phyloP scores from a whole-genome alignment of 768 basidiomycete species.

The Leccinum olivaceopallidum region DNA sequence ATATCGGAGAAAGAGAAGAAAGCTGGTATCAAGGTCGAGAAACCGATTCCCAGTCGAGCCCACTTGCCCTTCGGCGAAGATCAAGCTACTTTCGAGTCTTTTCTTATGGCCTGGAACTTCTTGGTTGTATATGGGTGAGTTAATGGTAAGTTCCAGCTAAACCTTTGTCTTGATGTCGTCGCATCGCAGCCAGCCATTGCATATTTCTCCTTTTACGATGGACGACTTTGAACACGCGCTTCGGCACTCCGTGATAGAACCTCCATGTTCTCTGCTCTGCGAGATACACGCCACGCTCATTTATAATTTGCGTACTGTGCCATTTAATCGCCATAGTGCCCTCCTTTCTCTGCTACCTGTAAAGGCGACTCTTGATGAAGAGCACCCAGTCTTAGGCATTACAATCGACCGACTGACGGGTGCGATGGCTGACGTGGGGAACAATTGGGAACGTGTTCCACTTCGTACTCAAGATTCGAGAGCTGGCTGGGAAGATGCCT shows the following conservation, averaged over 20 bases:
- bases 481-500: conserved; percentile 89
- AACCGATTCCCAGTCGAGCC: conserved; percentile 63
- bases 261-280: conserved; percentile 73
- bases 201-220: conserved; percentile 84
- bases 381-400: conserved; percentile 52
- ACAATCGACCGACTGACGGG: conserved; percentile 60
- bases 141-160: neutral
- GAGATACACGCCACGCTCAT: conserved; percentile 91
- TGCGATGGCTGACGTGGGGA: conserved; percentile 79
- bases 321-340: conserved; percentile 74
- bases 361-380: conserved; percentile 42
- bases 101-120: conserved; percentile 94
- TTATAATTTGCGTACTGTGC: conserved; percentile 83
- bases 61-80: conserved; percentile 70
- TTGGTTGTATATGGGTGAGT: conserved; percentile 89
- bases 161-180: conserved; percentile 9
- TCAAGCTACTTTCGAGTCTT: conserved; percentile 71
- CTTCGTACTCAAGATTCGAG: conserved; percentile 72
- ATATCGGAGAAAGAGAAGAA: conserved; percentile 82
- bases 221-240: conserved; percentile 92
- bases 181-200: conserved; percentile 71
- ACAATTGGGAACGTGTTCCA: conserved; percentile 82
- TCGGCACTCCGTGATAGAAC: conserved; percentile 68
- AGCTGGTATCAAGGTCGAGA: conserved; percentile 65
- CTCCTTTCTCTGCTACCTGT: conserved; percentile 58